phyloP scores from a whole-genome alignment of 1,284 basidiomycete genomes.

The Golubevia sp. region DNA sequence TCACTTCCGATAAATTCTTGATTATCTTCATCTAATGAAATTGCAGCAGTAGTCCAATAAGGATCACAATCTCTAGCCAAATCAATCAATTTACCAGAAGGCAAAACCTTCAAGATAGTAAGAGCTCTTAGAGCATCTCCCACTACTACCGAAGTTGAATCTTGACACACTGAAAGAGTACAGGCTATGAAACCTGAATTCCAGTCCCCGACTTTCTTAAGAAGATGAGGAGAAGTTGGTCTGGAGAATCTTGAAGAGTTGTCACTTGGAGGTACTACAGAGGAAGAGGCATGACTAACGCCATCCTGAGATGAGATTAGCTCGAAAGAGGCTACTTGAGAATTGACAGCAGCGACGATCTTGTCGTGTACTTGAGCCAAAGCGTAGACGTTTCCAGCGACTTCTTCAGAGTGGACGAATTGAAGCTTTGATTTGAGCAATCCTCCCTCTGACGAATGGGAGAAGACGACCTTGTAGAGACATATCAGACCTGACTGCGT shows the following conservation, averaged over 20 bases:
- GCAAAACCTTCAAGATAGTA: slow-evolving; percentile 37
- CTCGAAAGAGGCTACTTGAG: slow-evolving; percentile 22
- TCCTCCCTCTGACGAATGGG: background rate
- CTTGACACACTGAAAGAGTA: slow-evolving; percentile 23
- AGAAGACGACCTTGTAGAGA: slow-evolving; percentile 18
- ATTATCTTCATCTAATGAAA: slow-evolving; percentile 22
- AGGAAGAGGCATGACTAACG: no score
- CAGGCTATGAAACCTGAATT: slow-evolving; percentile 50
- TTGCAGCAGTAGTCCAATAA: slow-evolving; percentile 51
- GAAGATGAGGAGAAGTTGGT: background rate
- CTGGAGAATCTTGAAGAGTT: background rate
- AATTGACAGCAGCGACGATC: slow-evolving; percentile 46
- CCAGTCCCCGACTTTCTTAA: slow-evolving; percentile 28
- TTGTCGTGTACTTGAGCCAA: slow-evolving; percentile 17
- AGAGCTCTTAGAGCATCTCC: slow-evolving; percentile 54
- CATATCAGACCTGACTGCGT: slow-evolving; percentile 32
- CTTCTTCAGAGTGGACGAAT: slow-evolving; percentile 25
- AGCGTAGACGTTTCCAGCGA: slow-evolving; percentile 48
- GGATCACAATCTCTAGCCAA: slow-evolving; percentile 53
- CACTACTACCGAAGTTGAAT: slow-evolving; percentile 29
- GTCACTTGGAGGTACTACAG: no score
- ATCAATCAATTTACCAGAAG: slow-evolving; percentile 22
- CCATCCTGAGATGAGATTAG: background rate
- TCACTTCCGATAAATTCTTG: slow-evolving; percentile 54
- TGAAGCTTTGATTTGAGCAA: slow-evolving; percentile 7